phyloP scores from a whole-genome alignment of 192 early-diverging fungal species.

The Entophlyctis helioformis region DNA sequence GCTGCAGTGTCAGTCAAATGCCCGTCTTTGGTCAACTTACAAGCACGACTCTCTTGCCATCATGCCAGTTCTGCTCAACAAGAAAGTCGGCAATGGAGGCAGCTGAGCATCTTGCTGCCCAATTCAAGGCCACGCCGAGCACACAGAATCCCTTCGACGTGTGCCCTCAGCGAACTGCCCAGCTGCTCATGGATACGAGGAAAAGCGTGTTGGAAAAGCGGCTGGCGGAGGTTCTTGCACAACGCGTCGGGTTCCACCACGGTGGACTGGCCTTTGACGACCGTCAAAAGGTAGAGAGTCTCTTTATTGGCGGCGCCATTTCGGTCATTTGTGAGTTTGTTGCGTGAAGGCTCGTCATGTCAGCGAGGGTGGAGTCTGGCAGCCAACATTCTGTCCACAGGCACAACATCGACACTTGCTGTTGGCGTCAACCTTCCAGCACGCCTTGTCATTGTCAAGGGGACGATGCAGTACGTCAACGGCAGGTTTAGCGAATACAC shows the following conservation, averaged over 20 bases:
- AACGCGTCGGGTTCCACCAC: conserved; percentile 60
- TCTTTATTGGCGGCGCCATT: conserved; percentile 37
- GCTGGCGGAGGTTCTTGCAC: conserved; percentile 33
- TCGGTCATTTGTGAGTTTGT: conserved; percentile 43
- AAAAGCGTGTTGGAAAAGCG: conserved; percentile 24
- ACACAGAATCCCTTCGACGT: too few relatives aligned
- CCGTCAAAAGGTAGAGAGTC: conserved; percentile 38
- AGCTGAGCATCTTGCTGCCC: conserved; percentile 24
- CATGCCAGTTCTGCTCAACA: conserved; percentile 30
- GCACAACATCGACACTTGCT: conserved; percentile 63
- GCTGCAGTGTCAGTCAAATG: too few relatives aligned
- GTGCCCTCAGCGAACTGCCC: too few relatives aligned
- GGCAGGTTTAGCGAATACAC: conserved; percentile 36
- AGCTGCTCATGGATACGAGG: conserved; percentile 1
- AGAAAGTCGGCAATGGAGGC: conserved; percentile 24
- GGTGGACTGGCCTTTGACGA: conserved; percentile 32
- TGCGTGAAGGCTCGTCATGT: neutral
- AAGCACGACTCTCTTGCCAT: neutral
- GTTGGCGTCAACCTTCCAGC: conserved; percentile 72
- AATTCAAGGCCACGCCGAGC: too few relatives aligned
- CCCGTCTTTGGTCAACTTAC: conserved; percentile 1
- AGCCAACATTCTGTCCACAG: conserved; percentile 11
- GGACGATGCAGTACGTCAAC: conserved; percentile 32
- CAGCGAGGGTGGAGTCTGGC: neutral
- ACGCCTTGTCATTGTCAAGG: conserved; percentile 59